These are phyloP conservation scores for Dipodascopsis uninucleata DNA, from an alignment of 805 yeast genomes.

Conservation along the genomic window DNA sequence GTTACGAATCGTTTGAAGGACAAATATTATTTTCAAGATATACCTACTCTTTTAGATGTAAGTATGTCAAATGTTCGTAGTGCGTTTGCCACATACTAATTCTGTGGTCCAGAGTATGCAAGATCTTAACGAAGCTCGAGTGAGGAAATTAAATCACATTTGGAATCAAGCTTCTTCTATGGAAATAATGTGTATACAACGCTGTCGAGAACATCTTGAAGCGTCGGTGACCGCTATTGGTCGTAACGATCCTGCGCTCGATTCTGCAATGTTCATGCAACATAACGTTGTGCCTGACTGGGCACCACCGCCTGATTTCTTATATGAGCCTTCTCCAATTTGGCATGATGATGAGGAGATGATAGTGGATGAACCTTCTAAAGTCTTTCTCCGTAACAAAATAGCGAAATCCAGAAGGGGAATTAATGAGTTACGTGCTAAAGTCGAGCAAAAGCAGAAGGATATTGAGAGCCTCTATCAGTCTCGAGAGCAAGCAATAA, in stretches of 20 bases:
- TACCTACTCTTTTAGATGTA: slow-evolving; percentile 81
- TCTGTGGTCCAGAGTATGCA: slow-evolving; percentile 46
- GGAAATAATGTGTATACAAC: slow-evolving; percentile 55
- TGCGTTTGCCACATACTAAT: background rate
- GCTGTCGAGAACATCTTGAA: slow-evolving; percentile 44
- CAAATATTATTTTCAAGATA: slow-evolving; percentile 85
- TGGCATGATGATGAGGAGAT: slow-evolving; percentile 95
- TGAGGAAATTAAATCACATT: slow-evolving; percentile 63
- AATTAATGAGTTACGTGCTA: slow-evolving; percentile 33
- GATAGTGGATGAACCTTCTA: slow-evolving; percentile 46
- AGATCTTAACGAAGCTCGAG: slow-evolving; percentile 75
- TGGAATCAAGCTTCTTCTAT: slow-evolving; percentile 57
- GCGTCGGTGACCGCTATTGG: slow-evolving; percentile 53
- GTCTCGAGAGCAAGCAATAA: slow-evolving; percentile 39
- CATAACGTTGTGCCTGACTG: slow-evolving; percentile 68
- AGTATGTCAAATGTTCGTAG: background rate
- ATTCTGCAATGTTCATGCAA: slow-evolving; percentile 85
- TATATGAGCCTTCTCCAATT: slow-evolving; percentile 80
- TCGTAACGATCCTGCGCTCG: slow-evolving; percentile 69
- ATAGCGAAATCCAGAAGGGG: slow-evolving; percentile 35
- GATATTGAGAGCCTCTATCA: slow-evolving; percentile 31
- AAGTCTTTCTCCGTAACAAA: slow-evolving; percentile 37
- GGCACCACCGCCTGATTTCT: slow-evolving; percentile 83
- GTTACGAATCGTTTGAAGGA: slow-evolving; percentile 89
- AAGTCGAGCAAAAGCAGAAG: slow-evolving; percentile 32